phyloP scores from a whole-genome alignment of 106 monocot species.

The Apostasia ramifera region DNA sequence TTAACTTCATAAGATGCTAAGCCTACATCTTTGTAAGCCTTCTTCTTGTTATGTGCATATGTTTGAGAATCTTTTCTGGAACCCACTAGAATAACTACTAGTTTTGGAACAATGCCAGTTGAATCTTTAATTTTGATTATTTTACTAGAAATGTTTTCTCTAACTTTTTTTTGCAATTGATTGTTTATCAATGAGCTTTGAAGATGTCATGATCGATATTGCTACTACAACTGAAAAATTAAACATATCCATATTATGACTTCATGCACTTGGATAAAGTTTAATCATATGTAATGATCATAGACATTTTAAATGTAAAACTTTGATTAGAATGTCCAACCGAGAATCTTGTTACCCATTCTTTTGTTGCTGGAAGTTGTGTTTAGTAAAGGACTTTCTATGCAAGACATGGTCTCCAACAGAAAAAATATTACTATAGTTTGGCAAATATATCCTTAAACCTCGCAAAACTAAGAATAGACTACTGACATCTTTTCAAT shows the following conservation, averaged over 20 bases:
- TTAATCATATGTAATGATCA: too few species aligned
- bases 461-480: too few species aligned
- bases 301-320: too few species aligned
- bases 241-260: not conserved
- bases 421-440: too few species aligned
- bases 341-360: too few species aligned
- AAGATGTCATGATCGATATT: conserved; percentile 31
- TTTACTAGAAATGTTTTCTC: conserved; percentile 66
- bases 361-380: too few species aligned
- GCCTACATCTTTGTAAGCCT: conserved; percentile 82
- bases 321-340: too few species aligned
- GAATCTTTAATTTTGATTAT: conserved; percentile 74
- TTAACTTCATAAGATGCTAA: conserved; percentile 76
- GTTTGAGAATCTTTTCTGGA: conserved; percentile 94
- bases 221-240: conserved; percentile 23
- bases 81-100: conserved; percentile 89
- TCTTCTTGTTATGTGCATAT: conserved; percentile 92
- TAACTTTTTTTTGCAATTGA: conserved; percentile 63
- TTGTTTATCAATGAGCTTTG: conserved; percentile 85
- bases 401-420: too few species aligned
- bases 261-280: too few species aligned
- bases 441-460: too few species aligned
- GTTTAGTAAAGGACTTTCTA: too few species aligned
- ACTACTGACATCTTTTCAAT: too few species aligned
- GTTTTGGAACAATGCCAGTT: conserved; percentile 57